phyloP scores from a whole-genome alignment of 352 stramenopile species.

The Aphanomyces stellatus region DNA sequence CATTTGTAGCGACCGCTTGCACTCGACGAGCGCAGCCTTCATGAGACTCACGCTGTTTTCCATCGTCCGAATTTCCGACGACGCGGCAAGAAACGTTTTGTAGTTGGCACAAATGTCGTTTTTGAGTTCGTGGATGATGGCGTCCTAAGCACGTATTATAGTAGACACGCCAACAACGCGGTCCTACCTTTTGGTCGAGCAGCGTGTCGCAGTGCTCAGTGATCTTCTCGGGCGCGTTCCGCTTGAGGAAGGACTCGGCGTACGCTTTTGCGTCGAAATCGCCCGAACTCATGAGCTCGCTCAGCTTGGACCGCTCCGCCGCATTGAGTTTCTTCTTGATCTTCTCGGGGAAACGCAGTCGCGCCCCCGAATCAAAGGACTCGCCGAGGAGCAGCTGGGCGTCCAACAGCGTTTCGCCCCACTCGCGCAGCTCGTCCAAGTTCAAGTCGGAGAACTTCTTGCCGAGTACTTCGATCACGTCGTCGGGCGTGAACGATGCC shows the following conservation, averaged over 20 bases:
- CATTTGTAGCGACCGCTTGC: constrained; percentile 52
- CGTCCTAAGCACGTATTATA: constrained; percentile 32
- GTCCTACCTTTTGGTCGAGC: constrained; percentile 53
- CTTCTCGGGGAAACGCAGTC: constrained; percentile 23
- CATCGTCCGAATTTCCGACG: constrained; percentile 71
- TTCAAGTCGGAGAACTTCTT: constrained; percentile 34
- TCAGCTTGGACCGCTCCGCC: constrained; percentile 48
- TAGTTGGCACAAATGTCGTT: constrained; percentile 78
- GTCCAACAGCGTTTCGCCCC: constrained; percentile 62
- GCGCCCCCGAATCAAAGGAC: background rate
- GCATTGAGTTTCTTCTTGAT: constrained; percentile 49
- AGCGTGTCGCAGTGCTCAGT: constrained; percentile 65
- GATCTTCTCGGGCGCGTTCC: constrained; percentile 66
- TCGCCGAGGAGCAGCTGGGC: constrained; percentile 47
- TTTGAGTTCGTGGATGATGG: constrained; percentile 77
- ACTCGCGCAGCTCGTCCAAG: constrained; percentile 33
- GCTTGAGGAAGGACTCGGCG: constrained; percentile 67
- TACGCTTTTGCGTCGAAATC: constrained; percentile 66
- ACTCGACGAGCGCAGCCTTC: constrained; percentile 63
- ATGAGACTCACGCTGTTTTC: constrained; percentile 78
- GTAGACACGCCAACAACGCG: background rate
- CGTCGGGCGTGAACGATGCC: constrained; percentile 47
- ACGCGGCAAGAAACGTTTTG: constrained; percentile 63
- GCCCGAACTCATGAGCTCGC: constrained; percentile 63
- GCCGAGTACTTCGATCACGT: constrained; percentile 55